phyloP scores from a whole-genome alignment of 352 stramenopile genomes.

The Phytophthora multivora region DNA sequence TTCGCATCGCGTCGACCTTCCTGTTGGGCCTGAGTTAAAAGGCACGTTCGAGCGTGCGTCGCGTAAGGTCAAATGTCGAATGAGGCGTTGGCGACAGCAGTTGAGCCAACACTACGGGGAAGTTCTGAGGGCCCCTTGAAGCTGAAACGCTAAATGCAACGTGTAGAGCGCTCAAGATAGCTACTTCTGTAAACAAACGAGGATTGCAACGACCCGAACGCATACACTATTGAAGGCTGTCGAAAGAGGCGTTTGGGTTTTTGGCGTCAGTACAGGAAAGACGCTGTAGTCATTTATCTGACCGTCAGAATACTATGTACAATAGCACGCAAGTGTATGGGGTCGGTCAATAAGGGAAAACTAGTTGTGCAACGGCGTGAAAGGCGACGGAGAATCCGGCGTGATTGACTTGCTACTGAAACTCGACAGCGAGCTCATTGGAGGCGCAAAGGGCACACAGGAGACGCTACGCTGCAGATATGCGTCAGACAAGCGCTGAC shows the following conservation, averaged over 20 bases:
- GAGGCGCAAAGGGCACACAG: conserved; percentile 1
- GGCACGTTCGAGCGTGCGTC: conserved; percentile 4
- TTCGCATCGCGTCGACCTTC: conserved; percentile 33
- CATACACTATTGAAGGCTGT: conserved; percentile 10
- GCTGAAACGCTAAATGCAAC: conserved; percentile 23
- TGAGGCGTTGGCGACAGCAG: conserved; percentile 5
- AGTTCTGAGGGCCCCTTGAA: conserved; percentile 26
- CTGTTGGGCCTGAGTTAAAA: conserved; percentile 4
- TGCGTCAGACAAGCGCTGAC: conserved; percentile 12
- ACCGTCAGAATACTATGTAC: background rate
- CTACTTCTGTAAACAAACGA: conserved; percentile 1
- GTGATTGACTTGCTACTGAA: conserved; percentile 27
- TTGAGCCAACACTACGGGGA: background rate
- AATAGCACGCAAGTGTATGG: background rate
- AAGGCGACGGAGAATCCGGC: conserved; percentile 29
- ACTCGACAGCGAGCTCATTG: conserved; percentile 14
- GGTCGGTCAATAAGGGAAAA: background rate
- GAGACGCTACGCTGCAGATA: conserved; percentile 1
- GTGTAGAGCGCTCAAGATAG: conserved; percentile 30
- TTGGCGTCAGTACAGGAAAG: conserved; percentile 22
- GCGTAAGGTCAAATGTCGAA: conserved; percentile 27
- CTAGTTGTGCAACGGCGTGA: conserved; percentile 11
- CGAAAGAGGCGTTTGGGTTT: conserved; percentile 20
- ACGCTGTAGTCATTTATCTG: conserved; percentile 15
- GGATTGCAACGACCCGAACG: conserved; percentile 27